A percentile compares a stretch with the other conserved stretches of the same genome.
phyloP scores from a whole-genome alignment of 192 early-diverging fungal species.

The Podochytrium sp. region DNA sequence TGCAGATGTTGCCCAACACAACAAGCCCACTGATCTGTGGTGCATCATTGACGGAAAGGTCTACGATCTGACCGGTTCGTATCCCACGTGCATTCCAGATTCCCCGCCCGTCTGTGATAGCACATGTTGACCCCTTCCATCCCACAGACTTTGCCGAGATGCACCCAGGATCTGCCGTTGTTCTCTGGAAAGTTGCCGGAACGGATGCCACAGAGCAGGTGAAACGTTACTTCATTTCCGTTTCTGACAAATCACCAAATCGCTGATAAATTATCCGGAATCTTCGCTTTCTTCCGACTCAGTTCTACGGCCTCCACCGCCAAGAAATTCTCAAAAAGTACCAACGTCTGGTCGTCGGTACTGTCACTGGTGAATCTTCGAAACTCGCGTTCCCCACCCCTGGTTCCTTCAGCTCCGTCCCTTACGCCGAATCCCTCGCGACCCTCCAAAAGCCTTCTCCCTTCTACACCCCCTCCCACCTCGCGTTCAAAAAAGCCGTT shows the following conservation, averaged over 20 bases:
- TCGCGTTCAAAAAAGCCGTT: constrained; percentile 44
- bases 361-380: not conserved
- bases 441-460: constrained; percentile 22
- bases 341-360: constrained; percentile 15
- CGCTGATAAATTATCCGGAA: too few relatives aligned
- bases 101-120: not conserved
- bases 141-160: constrained; percentile 30
- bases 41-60: constrained; percentile 36
- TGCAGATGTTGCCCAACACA: constrained; percentile 35
- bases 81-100: not conserved
- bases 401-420: constrained; percentile 17
- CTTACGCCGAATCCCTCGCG: constrained; percentile 10
- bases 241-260: too few relatives aligned
- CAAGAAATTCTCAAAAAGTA: constrained; percentile 22
- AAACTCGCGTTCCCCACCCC: not conserved
- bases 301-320: constrained; percentile 23
- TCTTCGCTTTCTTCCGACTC: too few relatives aligned
- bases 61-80: constrained; percentile 35
- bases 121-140: not conserved
- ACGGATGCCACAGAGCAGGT: constrained; percentile 4
- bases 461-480: constrained; percentile 51
- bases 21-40: constrained; percentile 41
- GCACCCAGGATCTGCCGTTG: constrained; percentile 34
- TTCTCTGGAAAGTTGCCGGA: constrained; percentile 61
- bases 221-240: too few relatives aligned